phyloP scores from a whole-genome alignment of 164 flowering plant species.

The Stephania japonica region DNA sequence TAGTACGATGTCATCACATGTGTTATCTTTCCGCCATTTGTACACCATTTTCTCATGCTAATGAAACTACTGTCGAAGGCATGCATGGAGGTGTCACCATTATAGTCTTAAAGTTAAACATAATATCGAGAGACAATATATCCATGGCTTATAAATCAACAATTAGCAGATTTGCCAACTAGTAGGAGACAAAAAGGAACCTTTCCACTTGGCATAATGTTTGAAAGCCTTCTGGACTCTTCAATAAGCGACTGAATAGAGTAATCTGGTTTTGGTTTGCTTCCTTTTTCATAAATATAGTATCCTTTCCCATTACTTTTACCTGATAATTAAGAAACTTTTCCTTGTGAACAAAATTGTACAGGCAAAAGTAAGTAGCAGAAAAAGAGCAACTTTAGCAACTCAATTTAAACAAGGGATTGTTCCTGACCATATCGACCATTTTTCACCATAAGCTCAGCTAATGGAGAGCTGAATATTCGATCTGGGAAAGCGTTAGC shows the following conservation, averaged over 20 bases:
- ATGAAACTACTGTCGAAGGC: neutral
- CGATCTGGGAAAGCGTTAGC: constrained; percentile 60
- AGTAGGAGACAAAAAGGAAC: constrained; percentile 26
- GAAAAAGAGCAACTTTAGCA: neutral
- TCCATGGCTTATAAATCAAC: neutral
- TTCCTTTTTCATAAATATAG: constrained; percentile 81
- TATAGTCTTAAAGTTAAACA: neutral
- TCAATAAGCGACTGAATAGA: constrained; percentile 66
- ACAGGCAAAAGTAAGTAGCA: neutral
- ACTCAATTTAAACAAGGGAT: neutral
- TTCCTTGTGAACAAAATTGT: neutral
- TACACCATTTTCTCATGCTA: neutral
- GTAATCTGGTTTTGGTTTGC: constrained; percentile 82
- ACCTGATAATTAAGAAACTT: constrained; percentile 38
- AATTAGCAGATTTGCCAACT: neutral
- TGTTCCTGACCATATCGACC: constrained; percentile 70
- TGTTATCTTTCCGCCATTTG: too few species aligned
- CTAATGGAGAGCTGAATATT: constrained; percentile 45
- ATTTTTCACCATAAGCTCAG: constrained; percentile 57
- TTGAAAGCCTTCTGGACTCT: constrained; percentile 57
- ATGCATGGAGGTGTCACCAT: neutral
- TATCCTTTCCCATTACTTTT: constrained; percentile 90
- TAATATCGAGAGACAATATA: neutral
- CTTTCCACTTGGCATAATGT: constrained; percentile 87
- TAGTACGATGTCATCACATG: too few species aligned